Evolutionary conservation across 495 filamentous ascomycete species (phyloP), one percentile per base, ranked within the genome.

Genomic region (Poronia punctata): DNA sequence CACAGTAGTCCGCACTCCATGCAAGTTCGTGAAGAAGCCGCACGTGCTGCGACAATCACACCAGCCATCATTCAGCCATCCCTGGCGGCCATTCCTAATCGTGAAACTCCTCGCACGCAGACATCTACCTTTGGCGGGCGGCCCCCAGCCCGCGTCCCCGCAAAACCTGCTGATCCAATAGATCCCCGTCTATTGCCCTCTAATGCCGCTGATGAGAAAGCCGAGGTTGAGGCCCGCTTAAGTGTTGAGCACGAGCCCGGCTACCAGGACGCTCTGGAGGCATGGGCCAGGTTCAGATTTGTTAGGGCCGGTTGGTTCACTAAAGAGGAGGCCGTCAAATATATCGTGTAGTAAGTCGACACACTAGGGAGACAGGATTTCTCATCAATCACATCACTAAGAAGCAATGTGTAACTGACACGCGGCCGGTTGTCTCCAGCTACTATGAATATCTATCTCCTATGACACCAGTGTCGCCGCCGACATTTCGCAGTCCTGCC

Each of bases 251-350:
- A 46, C 24, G 72, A 75, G 22, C 66, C 62, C 6, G 72, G 72
- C n/a, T 74, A 75, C 45, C 58, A 67, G 23, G 79, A 86, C 45
- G 86, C 87, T 5, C 57, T 95, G 38, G 82, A 80, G 50, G 84
- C 85, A 7, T 98, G 92, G 92, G 81, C 83, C 7, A 75, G 86
- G 48, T 81, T 93, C 52, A 79, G 88, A 40, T 96, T 97, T 59
- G 90, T 97, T 14, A 82, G 86, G 35, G 88, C 86, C 6, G 92
- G 92, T 15, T 98, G 92, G 92, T 89, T 98, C 52, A 95, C 88
- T 0, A 86, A 90, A 2, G 77, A 81, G 49, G 92, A 98, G 60
- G 89, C 84, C 1, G 86, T 97, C 57, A 80, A 77, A 19, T 98
- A 96, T 56, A 84, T 98, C 49, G 80, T 84, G 55, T 97, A 96